Evolutionary conservation across 1,139 yeast species (phyloP).

Genomic region (Geotrichum klebahnii): DNA sequence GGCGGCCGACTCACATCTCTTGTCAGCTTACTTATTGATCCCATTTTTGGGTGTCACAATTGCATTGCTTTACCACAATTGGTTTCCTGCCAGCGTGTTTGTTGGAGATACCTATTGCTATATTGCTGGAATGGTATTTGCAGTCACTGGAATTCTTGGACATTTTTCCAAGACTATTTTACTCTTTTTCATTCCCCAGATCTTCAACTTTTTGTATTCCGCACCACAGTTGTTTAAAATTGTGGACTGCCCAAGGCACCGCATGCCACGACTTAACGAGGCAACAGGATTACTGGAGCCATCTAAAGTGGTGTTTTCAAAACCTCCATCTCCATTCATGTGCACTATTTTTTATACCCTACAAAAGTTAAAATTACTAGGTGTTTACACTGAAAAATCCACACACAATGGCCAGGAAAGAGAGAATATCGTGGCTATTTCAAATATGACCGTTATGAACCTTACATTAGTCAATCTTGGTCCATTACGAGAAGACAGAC

Average conservation of each 20-base stretch:
- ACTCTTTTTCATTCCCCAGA: slow-evolving; percentile 83
- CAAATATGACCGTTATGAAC: slow-evolving; percentile 85
- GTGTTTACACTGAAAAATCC: slow-evolving; percentile 42
- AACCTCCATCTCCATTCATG: slow-evolving; percentile 37
- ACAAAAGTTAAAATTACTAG: slow-evolving; percentile 49
- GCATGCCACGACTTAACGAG: slow-evolving; percentile 73
- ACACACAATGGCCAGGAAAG: slow-evolving; percentile 23
- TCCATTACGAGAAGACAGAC: slow-evolving; percentile 76
- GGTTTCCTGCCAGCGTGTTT: slow-evolving; percentile 88
- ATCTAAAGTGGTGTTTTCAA: slow-evolving; percentile 49
- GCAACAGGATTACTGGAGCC: slow-evolving; percentile 73
- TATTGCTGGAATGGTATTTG: slow-evolving; percentile 97
- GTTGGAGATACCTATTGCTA: slow-evolving; percentile 98
- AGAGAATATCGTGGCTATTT: slow-evolving; percentile 46
- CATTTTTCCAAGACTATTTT: slow-evolving; percentile 92
- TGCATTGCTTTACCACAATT: slow-evolving; percentile 72
- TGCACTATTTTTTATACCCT: slow-evolving; percentile 37
- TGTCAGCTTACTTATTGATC: slow-evolving; percentile 70
- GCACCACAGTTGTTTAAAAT: slow-evolving; percentile 82
- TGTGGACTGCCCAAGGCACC: slow-evolving; percentile 92
- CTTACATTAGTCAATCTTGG: slow-evolving; percentile 80
- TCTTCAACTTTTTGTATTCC: slow-evolving; percentile 80
- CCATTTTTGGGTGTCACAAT: slow-evolving; percentile 86
- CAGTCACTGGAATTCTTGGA: slow-evolving; percentile 91
- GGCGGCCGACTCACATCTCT: slow-evolving; percentile 71